phyloP scores from a whole-genome alignment of 306 rosid species.

The Luffa acutangula region DNA sequence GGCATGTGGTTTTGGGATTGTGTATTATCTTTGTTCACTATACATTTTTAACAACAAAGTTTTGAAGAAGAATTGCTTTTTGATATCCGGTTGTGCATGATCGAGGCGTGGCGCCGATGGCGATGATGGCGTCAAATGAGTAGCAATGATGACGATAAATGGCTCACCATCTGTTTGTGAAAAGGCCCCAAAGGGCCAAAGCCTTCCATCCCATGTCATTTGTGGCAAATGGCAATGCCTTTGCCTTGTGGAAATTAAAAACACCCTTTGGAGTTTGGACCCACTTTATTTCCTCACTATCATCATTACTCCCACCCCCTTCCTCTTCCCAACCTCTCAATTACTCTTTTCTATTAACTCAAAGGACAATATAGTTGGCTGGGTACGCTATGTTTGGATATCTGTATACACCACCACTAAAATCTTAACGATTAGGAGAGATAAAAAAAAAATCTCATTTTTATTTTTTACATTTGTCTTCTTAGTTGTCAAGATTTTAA shows the following conservation, averaged over 20 bases:
- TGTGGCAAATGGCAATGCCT: neutral
- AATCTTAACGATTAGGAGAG: too few species aligned
- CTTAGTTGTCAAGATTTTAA: too few species aligned
- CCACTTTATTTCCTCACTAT: neutral
- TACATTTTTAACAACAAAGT: too few species aligned
- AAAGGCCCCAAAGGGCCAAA: neutral
- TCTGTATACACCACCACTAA: too few species aligned
- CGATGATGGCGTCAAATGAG: slow-evolving; percentile 36
- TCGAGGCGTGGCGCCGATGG: slow-evolving; percentile 55
- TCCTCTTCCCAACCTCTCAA: neutral
- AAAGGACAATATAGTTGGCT: too few species aligned
- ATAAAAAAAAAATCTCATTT: too few species aligned
- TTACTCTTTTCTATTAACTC: neutral
- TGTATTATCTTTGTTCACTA: neutral
- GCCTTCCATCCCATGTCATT: neutral
- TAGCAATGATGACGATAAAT: slow-evolving; percentile 34
- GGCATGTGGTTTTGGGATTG: neutral
- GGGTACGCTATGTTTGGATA: too few species aligned
- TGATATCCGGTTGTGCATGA: slow-evolving; percentile 19
- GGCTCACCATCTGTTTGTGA: slow-evolving; percentile 10
- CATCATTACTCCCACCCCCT: neutral
- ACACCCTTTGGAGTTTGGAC: neutral
- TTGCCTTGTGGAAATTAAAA: neutral
- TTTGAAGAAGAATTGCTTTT: too few species aligned
- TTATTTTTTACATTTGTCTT: too few species aligned